Evolutionary conservation across 169 alveolate species (phyloP).

Genomic region (Cryptosporidium sp.): DNA sequence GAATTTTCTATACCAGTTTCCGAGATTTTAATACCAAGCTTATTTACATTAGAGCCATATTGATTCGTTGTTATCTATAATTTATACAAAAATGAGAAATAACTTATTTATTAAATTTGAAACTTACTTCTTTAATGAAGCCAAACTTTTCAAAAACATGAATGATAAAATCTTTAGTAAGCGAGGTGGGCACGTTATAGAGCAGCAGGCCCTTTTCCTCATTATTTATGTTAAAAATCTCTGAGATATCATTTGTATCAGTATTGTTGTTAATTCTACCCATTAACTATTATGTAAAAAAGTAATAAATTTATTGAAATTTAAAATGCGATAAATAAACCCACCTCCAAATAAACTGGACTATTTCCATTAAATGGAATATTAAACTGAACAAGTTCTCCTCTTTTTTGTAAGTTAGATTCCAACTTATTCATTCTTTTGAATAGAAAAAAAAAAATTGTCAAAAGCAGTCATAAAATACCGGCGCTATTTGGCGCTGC

Average conservation of each 20-base stretch:
- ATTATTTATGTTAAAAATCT: not conserved
- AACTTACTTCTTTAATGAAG: slow-evolving; percentile 54
- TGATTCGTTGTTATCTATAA: not conserved
- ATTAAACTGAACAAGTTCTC: slow-evolving; percentile 30
- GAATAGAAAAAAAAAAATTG: not conserved
- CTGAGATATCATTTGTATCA: not conserved
- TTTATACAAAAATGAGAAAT: not conserved
- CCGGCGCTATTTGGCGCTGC: not conserved
- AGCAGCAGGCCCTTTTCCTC: slow-evolving; percentile 19
- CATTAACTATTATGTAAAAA: slow-evolving; percentile 17
- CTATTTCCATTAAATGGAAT: slow-evolving; percentile 28
- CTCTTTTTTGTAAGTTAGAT: not conserved
- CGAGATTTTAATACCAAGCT: not conserved
- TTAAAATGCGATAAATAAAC: not conserved
- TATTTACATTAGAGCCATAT: not conserved
- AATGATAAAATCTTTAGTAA: not conserved
- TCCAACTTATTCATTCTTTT: not conserved
- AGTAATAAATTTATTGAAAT: not conserved
- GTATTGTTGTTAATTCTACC: slow-evolving; percentile 15
- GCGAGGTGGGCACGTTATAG: slow-evolving; percentile 6
- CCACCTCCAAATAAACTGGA: slow-evolving; percentile 51
- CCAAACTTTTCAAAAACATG: slow-evolving; percentile 38
- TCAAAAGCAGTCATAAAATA: not conserved
- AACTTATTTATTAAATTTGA: not conserved
- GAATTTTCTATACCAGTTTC: not conserved